Percentiles rank a stretch among this genome's conserved stretches.
These are phyloP conservation scores for Sugiyamaella lignohabitans DNA, from an alignment of 805 yeast species.

Conservation along the genomic window DNA sequence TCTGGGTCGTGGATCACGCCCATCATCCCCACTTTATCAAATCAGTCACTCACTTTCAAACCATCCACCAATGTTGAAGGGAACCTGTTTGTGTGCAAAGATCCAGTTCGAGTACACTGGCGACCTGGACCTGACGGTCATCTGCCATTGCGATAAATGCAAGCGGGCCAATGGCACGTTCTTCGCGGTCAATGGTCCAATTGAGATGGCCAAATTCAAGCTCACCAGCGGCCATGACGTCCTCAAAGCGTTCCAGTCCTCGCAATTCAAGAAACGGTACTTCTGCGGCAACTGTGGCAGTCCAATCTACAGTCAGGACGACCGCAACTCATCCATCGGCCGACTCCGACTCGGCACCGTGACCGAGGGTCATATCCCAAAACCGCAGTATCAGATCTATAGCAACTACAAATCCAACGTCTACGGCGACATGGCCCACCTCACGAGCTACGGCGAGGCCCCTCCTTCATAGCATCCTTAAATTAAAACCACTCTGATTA, in stretches of 20 bases:
- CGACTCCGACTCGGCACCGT: conserved; percentile 4
- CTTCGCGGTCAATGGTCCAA: conserved; percentile 4
- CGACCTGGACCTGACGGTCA: neutral
- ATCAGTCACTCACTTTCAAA: neutral
- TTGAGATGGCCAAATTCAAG: conserved; percentile 1
- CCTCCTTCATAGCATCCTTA: too few species aligned
- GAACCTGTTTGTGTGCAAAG: conserved; percentile 4
- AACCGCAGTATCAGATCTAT: conserved; percentile 5
- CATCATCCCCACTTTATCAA: too few species aligned
- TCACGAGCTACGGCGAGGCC: too few species aligned
- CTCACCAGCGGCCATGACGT: neutral
- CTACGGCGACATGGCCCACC: too few species aligned
- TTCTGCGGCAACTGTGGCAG: conserved; percentile 8
- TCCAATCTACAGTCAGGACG: conserved; percentile 2
- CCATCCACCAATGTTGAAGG: neutral
- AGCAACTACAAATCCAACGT: neutral
- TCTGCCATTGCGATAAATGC: conserved; percentile 6
- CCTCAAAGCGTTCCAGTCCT: neutral
- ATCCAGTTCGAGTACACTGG: conserved; percentile 4
- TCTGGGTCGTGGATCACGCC: too few species aligned
- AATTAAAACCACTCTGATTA: too few species aligned
- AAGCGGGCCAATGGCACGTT: conserved; percentile 6
- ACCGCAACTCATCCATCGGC: neutral
- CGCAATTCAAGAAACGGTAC: neutral
- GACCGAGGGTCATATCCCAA: conserved; percentile 1